Conservation (phyloP, 2,329 filamentous ascomycete species). For the Phyllosticta paracitricarpa region DNA sequence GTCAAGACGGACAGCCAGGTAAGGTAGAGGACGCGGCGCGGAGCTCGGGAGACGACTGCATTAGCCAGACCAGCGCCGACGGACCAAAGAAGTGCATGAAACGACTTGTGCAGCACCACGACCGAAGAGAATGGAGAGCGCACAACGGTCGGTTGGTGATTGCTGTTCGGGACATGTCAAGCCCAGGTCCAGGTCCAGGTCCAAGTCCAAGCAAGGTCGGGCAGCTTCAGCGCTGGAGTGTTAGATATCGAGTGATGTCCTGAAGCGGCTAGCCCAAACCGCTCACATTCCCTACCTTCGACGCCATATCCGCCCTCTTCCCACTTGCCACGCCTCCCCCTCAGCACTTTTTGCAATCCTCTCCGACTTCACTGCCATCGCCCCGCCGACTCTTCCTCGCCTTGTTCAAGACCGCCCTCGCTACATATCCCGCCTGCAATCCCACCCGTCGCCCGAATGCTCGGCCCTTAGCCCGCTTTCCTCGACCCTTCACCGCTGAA, state of each 20-base stretch:
- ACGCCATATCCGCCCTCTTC: neutral
- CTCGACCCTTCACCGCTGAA: slow-evolving; percentile 4
- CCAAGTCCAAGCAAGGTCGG: neutral
- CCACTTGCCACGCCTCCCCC: neutral
- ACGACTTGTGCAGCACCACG: slow-evolving; percentile 7
- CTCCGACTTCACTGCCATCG: neutral
- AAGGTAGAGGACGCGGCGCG: neutral
- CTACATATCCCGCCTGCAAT: neutral
- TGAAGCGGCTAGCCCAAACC: slow-evolving; percentile 8
- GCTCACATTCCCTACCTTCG: slow-evolving; percentile 9
- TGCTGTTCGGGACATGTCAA: neutral
- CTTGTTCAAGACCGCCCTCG: neutral
- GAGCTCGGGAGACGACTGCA: neutral
- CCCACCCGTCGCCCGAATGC: slow-evolving; percentile 5
- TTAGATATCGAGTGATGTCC: slow-evolving; percentile 9
- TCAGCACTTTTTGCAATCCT: neutral
- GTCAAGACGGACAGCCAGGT: neutral
- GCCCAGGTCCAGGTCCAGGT: too few species aligned
- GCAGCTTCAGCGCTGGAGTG: slow-evolving; percentile 3
- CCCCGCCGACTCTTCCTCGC: neutral
- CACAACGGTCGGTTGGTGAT: neutral
- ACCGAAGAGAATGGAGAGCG: neutral
- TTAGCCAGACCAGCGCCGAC: neutral
- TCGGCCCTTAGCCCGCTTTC: slow-evolving; percentile 6
- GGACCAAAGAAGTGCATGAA: neutral